Evolutionary conservation across 1,139 yeast genomes (phyloP).

Genomic region (Blastobotrys proliferans): DNA sequence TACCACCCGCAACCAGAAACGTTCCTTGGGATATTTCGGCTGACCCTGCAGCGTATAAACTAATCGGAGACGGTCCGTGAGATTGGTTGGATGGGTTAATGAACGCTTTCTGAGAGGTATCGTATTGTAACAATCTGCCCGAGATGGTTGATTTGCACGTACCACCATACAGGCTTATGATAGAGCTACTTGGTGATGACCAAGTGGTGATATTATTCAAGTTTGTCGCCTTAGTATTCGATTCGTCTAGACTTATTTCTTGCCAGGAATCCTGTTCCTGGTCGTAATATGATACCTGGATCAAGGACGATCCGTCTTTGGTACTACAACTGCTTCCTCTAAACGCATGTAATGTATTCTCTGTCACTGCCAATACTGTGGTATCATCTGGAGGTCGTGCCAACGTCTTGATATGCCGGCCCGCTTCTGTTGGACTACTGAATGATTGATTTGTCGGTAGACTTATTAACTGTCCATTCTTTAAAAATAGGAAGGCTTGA

Average conservation of each 20-base stretch:
- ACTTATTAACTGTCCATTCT: not conserved
- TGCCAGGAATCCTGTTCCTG: constrained; percentile 20
- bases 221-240: constrained; percentile 14
- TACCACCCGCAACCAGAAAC: constrained; percentile 49
- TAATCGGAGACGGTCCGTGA: constrained; percentile 38
- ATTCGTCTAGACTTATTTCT: constrained; percentile 13
- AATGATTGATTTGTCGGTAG: constrained; percentile 4
- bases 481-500: constrained; percentile 1
- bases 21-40: constrained; percentile 22
- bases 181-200: constrained; percentile 37
- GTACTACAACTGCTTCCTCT: constrained; percentile 17
- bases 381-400: constrained; percentile 2
- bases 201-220: constrained; percentile 31
- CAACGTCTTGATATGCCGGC: not conserved
- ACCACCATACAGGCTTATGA: constrained; percentile 52
- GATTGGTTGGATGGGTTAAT: constrained; percentile 37
- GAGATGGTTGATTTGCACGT: constrained; percentile 28
- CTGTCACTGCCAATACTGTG: constrained; percentile 3
- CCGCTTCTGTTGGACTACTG: not conserved
- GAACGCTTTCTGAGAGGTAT: constrained; percentile 32
- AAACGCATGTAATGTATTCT: constrained; percentile 19
- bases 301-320: no score
- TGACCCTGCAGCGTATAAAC: constrained; percentile 45
- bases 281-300: constrained; percentile 21
- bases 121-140: constrained; percentile 39